Evolutionary conservation across 768 basidiomycete genomes (phyloP), one percentile per base, ranked within the genome.

Genomic region (Trametes punicea): DNA sequence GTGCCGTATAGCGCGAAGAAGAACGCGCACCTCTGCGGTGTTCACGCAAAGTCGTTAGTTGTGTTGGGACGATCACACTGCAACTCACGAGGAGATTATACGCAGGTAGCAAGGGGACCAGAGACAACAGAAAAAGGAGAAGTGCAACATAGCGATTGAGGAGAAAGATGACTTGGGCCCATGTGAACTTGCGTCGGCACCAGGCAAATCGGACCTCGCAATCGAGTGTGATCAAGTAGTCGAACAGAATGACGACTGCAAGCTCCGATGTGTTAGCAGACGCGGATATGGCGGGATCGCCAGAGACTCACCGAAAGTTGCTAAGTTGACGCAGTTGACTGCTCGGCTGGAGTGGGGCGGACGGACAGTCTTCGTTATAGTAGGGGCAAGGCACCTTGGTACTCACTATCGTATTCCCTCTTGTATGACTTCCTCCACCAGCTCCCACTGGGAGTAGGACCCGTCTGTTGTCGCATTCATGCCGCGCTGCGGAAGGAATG

Each of bases 391-490:
- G 5, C 5, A 1, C 16, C 1, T n/a, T n/a, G n/a, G n/a, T n/a
- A 45, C 51, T 49, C 29, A 59, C 57, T 15, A 34, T n/a, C 49
- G 25, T 13, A 29, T n/a, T 6, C 26, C 18, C 8, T 38, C 25
- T 18, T 41, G n/a, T 10, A 53, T 20, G n/a, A 45, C 11, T 1
- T 23, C 26, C 50, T 51, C 41, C 27, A 16, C 50, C 39, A 44
- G 40, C 58, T 60, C 58, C 58, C 25, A 18, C 58, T 54, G 58
- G 58, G 54, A 60, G 53, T 47, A 25, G 39, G 48, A 45, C 44
- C 52, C 36, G 48, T 55, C 47, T 7, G 52, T 60, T n/a, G 58
- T 55, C 49, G 58, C 27, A 40, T 55, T 55, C 58, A 60, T 60
- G 39, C 46, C 46, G 53, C 48, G 44, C 52, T 38, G 36, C 33